Evolutionary conservation across 1,139 yeast species (phyloP).

Genomic region (Kodamaea sp.): DNA sequence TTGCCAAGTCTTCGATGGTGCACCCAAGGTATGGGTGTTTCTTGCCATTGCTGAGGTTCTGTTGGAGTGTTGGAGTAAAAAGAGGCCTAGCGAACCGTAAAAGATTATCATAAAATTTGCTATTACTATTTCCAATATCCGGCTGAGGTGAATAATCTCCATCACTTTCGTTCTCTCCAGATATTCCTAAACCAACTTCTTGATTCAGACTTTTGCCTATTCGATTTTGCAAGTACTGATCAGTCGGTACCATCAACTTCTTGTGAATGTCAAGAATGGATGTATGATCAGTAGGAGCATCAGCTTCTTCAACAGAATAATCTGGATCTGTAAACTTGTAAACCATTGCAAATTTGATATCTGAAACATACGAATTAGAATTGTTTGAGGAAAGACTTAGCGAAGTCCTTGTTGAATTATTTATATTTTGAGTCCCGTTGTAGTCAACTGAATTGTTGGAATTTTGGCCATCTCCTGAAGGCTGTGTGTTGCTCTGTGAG

Average conservation of each 20-base stretch:
- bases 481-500: conserved; percentile 21
- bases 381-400: conserved; percentile 43
- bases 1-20: conserved; percentile 36
- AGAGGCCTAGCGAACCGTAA: conserved; percentile 23
- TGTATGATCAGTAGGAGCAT: conserved; percentile 22
- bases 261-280: conserved; percentile 37
- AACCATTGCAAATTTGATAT: conserved; percentile 34
- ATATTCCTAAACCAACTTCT: conserved; percentile 30
- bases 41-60: conserved; percentile 19
- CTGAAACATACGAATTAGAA: conserved; percentile 43
- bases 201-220: conserved; percentile 18
- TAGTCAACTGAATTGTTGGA: conserved; percentile 13
- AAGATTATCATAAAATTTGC: conserved; percentile 27
- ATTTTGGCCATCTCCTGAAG: conserved; percentile 5
- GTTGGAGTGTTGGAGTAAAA: conserved; percentile 26
- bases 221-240: conserved; percentile 35
- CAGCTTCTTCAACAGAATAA: conserved; percentile 26
- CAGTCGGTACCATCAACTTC: conserved; percentile 42
- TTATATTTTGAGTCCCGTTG: conserved; percentile 15
- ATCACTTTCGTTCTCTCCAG: conserved; percentile 12
- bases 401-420: conserved; percentile 22
- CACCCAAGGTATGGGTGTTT: conserved; percentile 25
- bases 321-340: conserved; percentile 44
- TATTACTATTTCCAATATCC: conserved; percentile 22
- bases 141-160: conserved; percentile 12